A percentile compares a stretch with the other conserved stretches of the same genome.
These are phyloP conservation scores for Colletotrichum destructivum DNA, from an alignment of 2,329 filamentous ascomycete species.

Conservation along the genomic window DNA sequence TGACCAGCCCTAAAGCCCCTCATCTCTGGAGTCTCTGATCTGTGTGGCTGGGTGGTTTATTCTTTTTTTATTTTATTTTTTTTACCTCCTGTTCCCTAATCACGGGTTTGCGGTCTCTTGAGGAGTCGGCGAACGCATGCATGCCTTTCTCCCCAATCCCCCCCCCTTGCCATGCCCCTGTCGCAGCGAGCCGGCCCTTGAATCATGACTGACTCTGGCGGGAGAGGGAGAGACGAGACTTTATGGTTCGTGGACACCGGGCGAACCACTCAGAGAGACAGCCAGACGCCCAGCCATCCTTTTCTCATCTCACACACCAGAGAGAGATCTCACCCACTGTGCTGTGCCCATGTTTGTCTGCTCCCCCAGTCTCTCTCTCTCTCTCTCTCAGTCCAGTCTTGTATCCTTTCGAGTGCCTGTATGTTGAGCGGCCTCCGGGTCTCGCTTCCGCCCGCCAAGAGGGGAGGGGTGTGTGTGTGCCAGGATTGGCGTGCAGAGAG, in stretches of 20 bases:
- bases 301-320: not conserved
- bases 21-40: not conserved
- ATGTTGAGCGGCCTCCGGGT: not conserved
- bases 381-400: conserved; percentile 16
- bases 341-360: too few relatives aligned
- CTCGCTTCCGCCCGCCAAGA: conserved; percentile 23
- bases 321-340: conserved; percentile 13
- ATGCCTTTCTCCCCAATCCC: not conserved
- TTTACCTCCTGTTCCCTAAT: too few relatives aligned
- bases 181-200: not conserved
- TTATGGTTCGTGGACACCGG: conserved; percentile 4
- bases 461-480: not conserved
- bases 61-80: not conserved
- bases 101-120: not conserved
- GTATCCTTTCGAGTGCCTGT: conserved; percentile 6
- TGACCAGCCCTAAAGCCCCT: conserved; percentile 18
- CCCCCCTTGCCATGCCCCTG: not conserved
- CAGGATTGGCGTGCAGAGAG: conserved; percentile 32
- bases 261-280: conserved; percentile 31
- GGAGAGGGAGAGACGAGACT: not conserved
- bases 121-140: not conserved
- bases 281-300: conserved; percentile 24
- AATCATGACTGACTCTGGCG: conserved; percentile 4
- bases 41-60: not conserved
- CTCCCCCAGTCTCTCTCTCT: not conserved